Evolutionary conservation across 2,329 filamentous ascomycete genomes (phyloP).

Genomic region (Plectosphaerella sp.): DNA sequence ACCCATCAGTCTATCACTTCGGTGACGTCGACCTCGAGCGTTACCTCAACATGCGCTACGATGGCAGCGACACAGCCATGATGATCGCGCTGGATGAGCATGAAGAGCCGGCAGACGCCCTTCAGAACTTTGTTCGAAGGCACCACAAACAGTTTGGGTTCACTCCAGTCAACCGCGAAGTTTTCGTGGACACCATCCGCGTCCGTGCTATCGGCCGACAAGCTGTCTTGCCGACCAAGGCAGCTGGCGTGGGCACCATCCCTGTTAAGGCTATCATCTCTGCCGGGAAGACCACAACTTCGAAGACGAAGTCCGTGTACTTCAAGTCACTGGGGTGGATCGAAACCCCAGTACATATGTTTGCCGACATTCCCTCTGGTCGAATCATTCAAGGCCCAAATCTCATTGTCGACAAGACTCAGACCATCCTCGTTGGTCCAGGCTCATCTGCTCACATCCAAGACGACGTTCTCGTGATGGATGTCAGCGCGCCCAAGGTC

Average conservation of each 20-base stretch:
- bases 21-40: constrained; percentile 31
- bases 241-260: not conserved
- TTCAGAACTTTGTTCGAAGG: constrained; percentile 26
- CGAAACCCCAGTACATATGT: constrained; percentile 64
- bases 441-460: constrained; percentile 30
- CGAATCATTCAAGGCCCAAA: constrained; percentile 61
- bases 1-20: constrained; percentile 23
- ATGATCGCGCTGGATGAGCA: constrained; percentile 24
- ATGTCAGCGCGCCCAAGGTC: constrained; percentile 15
- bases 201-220: constrained; percentile 30
- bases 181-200: constrained; percentile 37
- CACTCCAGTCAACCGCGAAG: constrained; percentile 25
- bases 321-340: constrained; percentile 10
- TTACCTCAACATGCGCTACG: constrained; percentile 40
- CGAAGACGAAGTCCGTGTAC: constrained; percentile 11
- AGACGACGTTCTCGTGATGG: constrained; percentile 48
- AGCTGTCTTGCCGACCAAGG: constrained; percentile 1
- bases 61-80: constrained; percentile 35
- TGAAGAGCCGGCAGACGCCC: constrained; percentile 20
- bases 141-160: constrained; percentile 39
- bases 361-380: constrained; percentile 57
- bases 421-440: constrained; percentile 69
- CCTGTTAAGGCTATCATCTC: not conserved
- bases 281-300: not conserved
- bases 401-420: constrained; percentile 63